phyloP scores from a whole-genome alignment of 1,139 yeast genomes.

The Blastobotrys apis region DNA sequence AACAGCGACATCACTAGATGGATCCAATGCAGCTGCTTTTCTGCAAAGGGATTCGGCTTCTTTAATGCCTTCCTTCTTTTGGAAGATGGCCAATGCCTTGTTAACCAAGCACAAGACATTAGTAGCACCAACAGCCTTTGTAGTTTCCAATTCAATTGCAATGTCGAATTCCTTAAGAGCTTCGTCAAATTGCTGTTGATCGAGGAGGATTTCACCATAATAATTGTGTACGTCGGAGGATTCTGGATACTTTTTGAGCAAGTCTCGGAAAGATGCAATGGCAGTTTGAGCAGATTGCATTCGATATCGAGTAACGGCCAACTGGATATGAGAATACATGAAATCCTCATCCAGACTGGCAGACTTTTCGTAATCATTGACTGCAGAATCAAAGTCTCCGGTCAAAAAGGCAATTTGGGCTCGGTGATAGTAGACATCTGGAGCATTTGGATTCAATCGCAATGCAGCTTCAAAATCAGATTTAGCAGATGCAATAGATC shows the following conservation, averaged over 20 bases:
- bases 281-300: conserved; percentile 61
- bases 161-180: conserved; percentile 84
- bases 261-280: conserved; percentile 64
- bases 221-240: conserved; percentile 92
- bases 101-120: conserved; percentile 90
- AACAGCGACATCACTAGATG: conserved; percentile 83
- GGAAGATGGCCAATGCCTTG: conserved; percentile 61
- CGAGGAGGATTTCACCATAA: conserved; percentile 90
- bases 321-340: conserved; percentile 83
- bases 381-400: conserved; percentile 70
- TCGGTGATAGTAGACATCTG: conserved; percentile 88
- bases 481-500: conserved; percentile 55
- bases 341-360: conserved; percentile 69
- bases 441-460: conserved; percentile 60
- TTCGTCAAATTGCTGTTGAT: conserved; percentile 63
- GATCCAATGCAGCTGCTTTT: conserved; percentile 77
- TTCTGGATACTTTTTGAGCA: conserved; percentile 75
- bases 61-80: conserved; percentile 38
- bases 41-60: conserved; percentile 66
- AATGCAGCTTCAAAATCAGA: conserved; percentile 72
- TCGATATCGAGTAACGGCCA: conserved; percentile 89
- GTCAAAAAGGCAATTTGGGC: conserved; percentile 88
- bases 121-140: conserved; percentile 48
- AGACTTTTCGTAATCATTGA: conserved; percentile 70
- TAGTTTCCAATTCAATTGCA: conserved; percentile 76